Conservation (phyloP, 345 rosid genomes). For the Euphorbia lathyris region DNA sequence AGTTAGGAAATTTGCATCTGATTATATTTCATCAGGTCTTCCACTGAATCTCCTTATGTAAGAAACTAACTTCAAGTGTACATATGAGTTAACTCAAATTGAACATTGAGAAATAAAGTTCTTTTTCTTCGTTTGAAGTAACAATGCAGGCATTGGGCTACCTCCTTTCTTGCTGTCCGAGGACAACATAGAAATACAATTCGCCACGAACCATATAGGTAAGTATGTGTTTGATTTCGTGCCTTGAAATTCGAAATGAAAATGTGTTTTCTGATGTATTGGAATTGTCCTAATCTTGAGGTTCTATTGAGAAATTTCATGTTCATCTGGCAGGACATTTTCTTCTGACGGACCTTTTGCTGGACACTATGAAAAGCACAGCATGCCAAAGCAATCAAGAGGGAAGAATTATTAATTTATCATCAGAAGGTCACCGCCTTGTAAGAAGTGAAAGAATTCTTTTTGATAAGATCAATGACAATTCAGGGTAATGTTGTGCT, state of each 20-base stretch:
- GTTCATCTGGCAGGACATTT: constrained; percentile 45
- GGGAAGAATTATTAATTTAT: constrained; percentile 47
- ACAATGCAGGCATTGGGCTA: too few species aligned
- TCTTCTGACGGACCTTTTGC: constrained; percentile 48
- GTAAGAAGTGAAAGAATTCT: constrained; percentile 41
- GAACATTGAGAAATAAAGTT: neutral
- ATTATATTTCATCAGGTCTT: constrained; percentile 28
- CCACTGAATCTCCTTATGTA: constrained; percentile 42
- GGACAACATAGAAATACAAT: constrained; percentile 27
- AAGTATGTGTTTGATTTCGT: neutral
- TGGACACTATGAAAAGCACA: constrained; percentile 46
- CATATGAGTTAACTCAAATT: neutral
- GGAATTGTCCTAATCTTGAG: too few species aligned
- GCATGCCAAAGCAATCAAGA: constrained; percentile 33
- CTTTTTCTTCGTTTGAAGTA: too few species aligned
- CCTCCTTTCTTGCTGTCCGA: too few species aligned
- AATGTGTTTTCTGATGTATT: too few species aligned
- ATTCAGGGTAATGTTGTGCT: constrained; percentile 31
- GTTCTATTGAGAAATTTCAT: neutral
- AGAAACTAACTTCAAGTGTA: constrained; percentile 3
- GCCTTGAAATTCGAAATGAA: too few species aligned
- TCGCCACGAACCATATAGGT: constrained; percentile 35
- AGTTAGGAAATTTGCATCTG: constrained; percentile 33
- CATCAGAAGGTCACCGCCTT: constrained; percentile 39
- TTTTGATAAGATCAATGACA: constrained; percentile 40